These are phyloP conservation scores for Mortierella sp. DNA, from an alignment of 371 early-diverging fungal species.

Conservation along the genomic window DNA sequence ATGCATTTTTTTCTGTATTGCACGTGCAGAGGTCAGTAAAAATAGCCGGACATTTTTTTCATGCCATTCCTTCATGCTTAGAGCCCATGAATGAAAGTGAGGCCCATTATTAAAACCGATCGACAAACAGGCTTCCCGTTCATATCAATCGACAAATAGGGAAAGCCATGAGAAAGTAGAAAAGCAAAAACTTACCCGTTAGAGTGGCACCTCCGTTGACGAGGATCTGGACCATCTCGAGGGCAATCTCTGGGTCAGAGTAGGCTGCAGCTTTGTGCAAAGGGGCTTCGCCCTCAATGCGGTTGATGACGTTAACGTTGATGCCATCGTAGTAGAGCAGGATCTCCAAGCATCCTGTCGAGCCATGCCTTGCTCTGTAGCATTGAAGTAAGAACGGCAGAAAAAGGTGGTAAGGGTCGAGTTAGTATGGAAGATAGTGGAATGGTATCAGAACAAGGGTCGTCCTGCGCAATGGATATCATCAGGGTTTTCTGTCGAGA, in stretches of 20 bases:
- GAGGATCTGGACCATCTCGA: slow-evolving; percentile 68
- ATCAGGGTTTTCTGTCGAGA: not conserved
- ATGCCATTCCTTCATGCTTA: not conserved
- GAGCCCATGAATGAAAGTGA: slow-evolving; percentile 12
- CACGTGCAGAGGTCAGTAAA: slow-evolving; percentile 13
- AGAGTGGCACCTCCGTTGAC: slow-evolving; percentile 70
- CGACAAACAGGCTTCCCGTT: not conserved
- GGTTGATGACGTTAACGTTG: slow-evolving; percentile 65
- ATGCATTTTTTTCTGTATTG: not conserved
- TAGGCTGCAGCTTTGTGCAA: slow-evolving; percentile 74
- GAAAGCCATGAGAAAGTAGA: not conserved
- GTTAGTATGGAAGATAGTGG: not conserved
- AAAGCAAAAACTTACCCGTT: slow-evolving; percentile 38
- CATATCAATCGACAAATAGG: not conserved
- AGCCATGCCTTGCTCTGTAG: slow-evolving; percentile 69
- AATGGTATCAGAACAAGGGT: not conserved
- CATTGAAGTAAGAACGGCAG: not conserved
- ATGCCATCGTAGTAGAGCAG: slow-evolving; percentile 63
- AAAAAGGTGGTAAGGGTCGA: not conserved
- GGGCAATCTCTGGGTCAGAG: slow-evolving; percentile 63
- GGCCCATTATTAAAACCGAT: slow-evolving; percentile 4
- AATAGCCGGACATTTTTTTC: slow-evolving; percentile 1
- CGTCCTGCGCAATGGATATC: not conserved
- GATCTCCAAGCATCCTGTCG: slow-evolving; percentile 70
- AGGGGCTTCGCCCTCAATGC: slow-evolving; percentile 71